Conservation (phyloP, 2,329 filamentous ascomycete species). For the Botryotinia calthae region DNA sequence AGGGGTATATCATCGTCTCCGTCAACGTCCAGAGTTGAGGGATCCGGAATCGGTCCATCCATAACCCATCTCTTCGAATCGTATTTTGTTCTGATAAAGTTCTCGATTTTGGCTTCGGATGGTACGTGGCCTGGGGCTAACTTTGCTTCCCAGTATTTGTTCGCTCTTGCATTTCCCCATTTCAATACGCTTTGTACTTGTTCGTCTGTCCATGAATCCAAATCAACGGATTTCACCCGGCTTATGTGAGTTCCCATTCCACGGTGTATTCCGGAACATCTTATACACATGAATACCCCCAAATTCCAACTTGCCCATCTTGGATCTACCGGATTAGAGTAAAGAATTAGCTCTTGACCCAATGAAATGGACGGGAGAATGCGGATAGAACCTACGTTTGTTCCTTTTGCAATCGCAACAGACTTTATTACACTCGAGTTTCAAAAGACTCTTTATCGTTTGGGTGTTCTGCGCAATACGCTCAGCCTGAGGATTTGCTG, state of each 20-base stretch:
- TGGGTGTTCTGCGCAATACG: slow-evolving; percentile 89
- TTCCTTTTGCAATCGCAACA: slow-evolving; percentile 99
- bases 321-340: slow-evolving; percentile 61
- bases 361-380: not conserved
- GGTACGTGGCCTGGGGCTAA: slow-evolving; percentile 86
- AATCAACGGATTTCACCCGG: slow-evolving; percentile 94
- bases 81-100: slow-evolving; percentile 99
- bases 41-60: slow-evolving; percentile 92
- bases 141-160: slow-evolving; percentile 99
- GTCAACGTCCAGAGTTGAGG: slow-evolving; percentile 77
- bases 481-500: slow-evolving; percentile 75
- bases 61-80: slow-evolving; percentile 99
- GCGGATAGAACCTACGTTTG: slow-evolving; percentile 68
- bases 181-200: slow-evolving; percentile 89
- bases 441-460: slow-evolving; percentile 91
- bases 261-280: slow-evolving; percentile 96
- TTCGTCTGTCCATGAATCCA: slow-evolving; percentile 98
- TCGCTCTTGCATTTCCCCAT: slow-evolving; percentile 95
- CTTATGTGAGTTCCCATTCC: slow-evolving; percentile 99
- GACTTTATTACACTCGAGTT: slow-evolving; percentile 91
- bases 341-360: not conserved
- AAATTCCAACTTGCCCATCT: slow-evolving; percentile 99
- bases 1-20: slow-evolving; percentile 78
- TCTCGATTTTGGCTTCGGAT: slow-evolving; percentile 97
- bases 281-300: slow-evolving; percentile 95